These are phyloP conservation scores for Bauhinia variegata DNA, from an alignment of 306 rosid genomes.

Conservation along the genomic window DNA sequence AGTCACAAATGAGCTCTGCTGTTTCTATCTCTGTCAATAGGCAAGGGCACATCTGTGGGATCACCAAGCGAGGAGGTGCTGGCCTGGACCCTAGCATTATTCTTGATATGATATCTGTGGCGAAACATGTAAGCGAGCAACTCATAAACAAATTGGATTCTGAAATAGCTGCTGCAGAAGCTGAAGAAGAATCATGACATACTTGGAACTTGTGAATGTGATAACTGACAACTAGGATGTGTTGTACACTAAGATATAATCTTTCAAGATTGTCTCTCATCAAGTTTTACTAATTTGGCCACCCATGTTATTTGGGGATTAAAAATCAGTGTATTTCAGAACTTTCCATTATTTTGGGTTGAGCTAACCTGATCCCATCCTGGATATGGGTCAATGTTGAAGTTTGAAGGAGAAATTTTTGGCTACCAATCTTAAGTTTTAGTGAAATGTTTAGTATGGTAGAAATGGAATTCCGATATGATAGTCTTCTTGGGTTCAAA, in stretches of 20 bases:
- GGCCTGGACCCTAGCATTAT: conserved; percentile 82
- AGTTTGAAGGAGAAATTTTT: too few relatives aligned
- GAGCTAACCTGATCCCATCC: background rate
- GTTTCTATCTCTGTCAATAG: conserved; percentile 73
- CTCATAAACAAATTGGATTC: conserved; percentile 70
- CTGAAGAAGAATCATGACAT: conserved; percentile 61
- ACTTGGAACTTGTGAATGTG: background rate
- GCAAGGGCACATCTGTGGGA: conserved; percentile 71
- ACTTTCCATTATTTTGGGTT: background rate
- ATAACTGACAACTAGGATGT: conserved; percentile 8
- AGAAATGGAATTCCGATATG: too few relatives aligned
- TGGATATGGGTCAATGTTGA: background rate
- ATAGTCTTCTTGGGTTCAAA: too few relatives aligned
- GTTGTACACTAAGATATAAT: conserved; percentile 6
- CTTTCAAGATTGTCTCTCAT: background rate
- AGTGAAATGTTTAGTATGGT: too few relatives aligned
- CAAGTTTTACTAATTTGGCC: conserved; percentile 6
- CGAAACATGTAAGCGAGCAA: conserved; percentile 74
- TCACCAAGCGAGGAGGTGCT: conserved; percentile 81
- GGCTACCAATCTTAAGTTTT: too few relatives aligned
- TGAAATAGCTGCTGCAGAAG: conserved; percentile 85
- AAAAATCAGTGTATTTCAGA: background rate
- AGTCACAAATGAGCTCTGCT: conserved; percentile 87
- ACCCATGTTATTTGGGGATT: background rate
- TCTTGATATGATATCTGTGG: conserved; percentile 87